These are phyloP conservation scores for Entrophospora sp. DNA, from an alignment of 192 early-diverging fungal species.

Conservation along the genomic window DNA sequence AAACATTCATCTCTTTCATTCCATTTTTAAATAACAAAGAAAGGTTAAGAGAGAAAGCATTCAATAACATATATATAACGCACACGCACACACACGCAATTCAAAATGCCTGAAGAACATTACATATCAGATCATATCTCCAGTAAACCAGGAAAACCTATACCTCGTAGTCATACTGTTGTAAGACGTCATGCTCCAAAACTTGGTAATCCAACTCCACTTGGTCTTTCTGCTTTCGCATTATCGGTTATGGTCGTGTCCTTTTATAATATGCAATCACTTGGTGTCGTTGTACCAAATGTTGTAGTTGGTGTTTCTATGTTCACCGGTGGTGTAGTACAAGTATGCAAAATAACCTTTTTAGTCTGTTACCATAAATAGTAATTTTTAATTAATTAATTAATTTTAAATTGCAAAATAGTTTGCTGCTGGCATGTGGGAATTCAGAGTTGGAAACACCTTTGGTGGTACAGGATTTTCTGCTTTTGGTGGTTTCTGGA, in stretches of 20 bases:
- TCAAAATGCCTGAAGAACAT: too few species aligned
- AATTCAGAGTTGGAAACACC: conserved; percentile 68
- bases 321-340: conserved; percentile 36
- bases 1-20: too few species aligned
- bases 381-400: too few species aligned
- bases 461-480: conserved; percentile 76
- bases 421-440: conserved; percentile 78
- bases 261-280: not conserved
- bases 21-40: too few species aligned
- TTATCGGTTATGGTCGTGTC: conserved; percentile 25
- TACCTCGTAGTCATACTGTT: not conserved
- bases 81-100: too few species aligned
- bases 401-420: too few species aligned
- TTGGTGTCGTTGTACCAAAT: conserved; percentile 45
- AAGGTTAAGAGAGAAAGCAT: too few species aligned
- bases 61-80: too few species aligned
- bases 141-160: not conserved
- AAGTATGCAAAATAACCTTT: conserved; percentile 59
- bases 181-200: not conserved
- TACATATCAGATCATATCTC: too few species aligned
- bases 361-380: too few species aligned
- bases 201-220: conserved; percentile 50
- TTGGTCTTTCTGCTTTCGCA: conserved; percentile 56
- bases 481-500: conserved; percentile 20
- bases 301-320: conserved; percentile 67